Percentiles rank a stretch among this genome's conserved stretches.
Evolutionary conservation across 1,284 basidiomycete species (phyloP).

Genomic region (Cutaneotrichosporon cutaneum): DNA sequence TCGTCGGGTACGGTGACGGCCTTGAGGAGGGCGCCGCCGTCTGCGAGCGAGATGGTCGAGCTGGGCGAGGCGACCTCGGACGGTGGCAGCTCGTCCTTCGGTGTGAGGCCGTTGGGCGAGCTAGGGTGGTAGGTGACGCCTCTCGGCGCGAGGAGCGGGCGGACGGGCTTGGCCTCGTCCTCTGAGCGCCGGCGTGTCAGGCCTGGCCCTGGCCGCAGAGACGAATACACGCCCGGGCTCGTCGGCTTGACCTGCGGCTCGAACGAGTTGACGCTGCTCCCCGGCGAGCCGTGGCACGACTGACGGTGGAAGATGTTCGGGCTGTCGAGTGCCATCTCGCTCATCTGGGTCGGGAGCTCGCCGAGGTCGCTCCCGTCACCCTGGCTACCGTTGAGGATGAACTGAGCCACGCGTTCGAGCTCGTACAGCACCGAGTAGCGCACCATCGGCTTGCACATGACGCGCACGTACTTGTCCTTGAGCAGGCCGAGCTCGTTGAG

Average conservation of each 20-base stretch:
- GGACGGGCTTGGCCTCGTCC: neutral
- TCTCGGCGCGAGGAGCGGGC: constrained; percentile 6
- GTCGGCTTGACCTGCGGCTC: constrained; percentile 10
- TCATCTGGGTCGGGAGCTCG: neutral
- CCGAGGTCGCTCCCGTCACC: constrained; percentile 6
- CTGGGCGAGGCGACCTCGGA: neutral
- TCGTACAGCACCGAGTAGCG: constrained; percentile 70
- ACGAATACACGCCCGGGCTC: neutral
- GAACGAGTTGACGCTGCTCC: neutral
- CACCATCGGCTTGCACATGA: constrained; percentile 82
- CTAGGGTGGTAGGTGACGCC: constrained; percentile 5
- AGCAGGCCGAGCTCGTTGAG: constrained; percentile 50
- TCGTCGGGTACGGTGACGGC: constrained; percentile 46
- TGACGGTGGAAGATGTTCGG: neutral
- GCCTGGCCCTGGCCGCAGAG: neutral
- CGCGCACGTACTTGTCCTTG: constrained; percentile 59
- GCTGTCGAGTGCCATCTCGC: constrained; percentile 1
- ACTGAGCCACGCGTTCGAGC: constrained; percentile 52
- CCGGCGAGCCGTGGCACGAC: neutral
- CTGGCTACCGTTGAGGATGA: constrained; percentile 11
- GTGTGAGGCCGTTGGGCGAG: neutral
- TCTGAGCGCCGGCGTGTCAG: constrained; percentile 10
- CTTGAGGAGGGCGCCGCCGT: constrained; percentile 56
- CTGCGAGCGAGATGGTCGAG: constrained; percentile 54
- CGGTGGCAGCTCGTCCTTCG: neutral